Evolutionary conservation across 768 basidiomycete species (phyloP).

Genomic region (Amanita molliuscula): DNA sequence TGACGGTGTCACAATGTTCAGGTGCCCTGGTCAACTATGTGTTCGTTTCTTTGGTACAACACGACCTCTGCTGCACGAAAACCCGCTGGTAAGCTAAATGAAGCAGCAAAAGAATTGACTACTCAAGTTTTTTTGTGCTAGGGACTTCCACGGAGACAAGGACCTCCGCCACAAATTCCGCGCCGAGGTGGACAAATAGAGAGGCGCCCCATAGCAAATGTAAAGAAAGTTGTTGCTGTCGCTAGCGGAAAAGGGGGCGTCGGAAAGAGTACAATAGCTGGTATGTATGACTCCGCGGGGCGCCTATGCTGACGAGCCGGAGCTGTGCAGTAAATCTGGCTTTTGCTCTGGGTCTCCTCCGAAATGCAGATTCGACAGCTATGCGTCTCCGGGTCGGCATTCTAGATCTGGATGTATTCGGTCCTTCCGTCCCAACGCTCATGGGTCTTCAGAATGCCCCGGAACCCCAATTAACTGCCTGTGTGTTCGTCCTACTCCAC

Average conservation of each 20-base stretch:
- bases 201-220: conserved; percentile 57
- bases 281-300: conserved; percentile 27
- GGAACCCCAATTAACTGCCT: conserved; percentile 66
- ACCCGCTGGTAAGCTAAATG: background rate
- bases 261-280: conserved; percentile 89
- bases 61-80: background rate
- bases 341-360: conserved; percentile 50
- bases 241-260: conserved; percentile 95
- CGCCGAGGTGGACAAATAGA: conserved; percentile 41
- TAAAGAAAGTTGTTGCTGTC: conserved; percentile 73
- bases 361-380: conserved; percentile 17
- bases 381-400: conserved; percentile 63
- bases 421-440: conserved; percentile 86
- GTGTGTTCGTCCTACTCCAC: conserved; percentile 28
- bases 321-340: conserved; percentile 63
- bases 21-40: background rate
- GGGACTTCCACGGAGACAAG: conserved; percentile 1
- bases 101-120: background rate
- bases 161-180: conserved; percentile 46
- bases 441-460: conserved; percentile 77
- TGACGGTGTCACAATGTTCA: background rate
- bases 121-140: background rate
- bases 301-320: background rate
- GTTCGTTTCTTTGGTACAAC: conserved; percentile 2
- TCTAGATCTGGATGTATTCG: conserved; percentile 92